Conservation (phyloP, 108 stramenopile species). For the Hondaea fermentalgiana region DNA sequence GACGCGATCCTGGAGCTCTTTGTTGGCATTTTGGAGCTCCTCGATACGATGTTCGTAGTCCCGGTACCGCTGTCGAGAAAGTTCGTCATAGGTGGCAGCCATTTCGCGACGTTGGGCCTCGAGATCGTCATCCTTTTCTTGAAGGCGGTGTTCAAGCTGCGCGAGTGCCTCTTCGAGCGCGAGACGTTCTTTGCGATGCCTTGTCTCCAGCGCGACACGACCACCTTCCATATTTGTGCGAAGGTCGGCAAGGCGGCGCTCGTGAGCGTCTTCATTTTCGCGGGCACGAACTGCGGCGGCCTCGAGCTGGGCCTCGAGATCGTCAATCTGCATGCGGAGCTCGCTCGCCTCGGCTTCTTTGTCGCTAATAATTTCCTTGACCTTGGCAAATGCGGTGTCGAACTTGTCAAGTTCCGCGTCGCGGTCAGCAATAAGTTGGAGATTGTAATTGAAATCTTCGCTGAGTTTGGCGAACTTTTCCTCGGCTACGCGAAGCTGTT, state of each 20-base stretch:
- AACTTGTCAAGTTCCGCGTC: background rate
- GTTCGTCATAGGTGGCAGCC: conserved; percentile 28
- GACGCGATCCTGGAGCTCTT: background rate
- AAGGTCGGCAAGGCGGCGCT: conserved; percentile 25
- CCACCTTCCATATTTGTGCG: conserved; percentile 27
- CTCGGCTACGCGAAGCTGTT: background rate
- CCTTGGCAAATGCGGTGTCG: background rate
- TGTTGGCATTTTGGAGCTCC: background rate
- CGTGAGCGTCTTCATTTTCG: background rate
- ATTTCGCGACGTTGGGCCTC: conserved; percentile 35
- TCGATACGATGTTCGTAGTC: background rate
- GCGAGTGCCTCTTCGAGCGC: conserved; percentile 14
- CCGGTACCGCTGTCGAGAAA: conserved; percentile 26
- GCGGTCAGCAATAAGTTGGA: background rate
- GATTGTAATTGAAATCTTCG: background rate
- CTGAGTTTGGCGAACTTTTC: background rate
- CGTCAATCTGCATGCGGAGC: background rate
- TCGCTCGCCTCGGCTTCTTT: background rate
- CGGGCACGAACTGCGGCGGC: background rate
- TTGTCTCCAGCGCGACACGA: conserved; percentile 26
- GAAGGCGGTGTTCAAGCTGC: conserved; percentile 25
- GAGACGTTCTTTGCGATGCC: background rate
- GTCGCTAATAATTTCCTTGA: background rate
- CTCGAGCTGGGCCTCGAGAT: background rate
- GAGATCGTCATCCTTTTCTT: conserved; percentile 32